Conservation (phyloP, 768 basidiomycete species). For the Mycena albidolilacea region DNA sequence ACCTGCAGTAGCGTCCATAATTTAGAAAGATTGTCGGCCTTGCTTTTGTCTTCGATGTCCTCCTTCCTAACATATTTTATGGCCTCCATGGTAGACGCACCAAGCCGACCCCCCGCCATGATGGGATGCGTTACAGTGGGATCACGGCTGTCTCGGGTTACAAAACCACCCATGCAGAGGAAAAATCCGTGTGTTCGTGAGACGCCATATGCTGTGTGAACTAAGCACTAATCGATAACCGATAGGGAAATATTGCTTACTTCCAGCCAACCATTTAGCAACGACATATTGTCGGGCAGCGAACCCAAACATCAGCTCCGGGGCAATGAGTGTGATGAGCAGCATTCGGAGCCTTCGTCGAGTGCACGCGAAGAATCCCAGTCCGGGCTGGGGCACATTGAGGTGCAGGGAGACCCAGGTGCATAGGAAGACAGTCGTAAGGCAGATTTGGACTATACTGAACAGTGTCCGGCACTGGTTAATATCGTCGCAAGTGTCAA, state of each 20-base stretch:
- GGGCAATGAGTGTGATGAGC: background rate
- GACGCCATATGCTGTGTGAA: background rate
- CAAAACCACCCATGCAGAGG: background rate
- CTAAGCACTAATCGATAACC: background rate
- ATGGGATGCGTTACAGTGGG: no score
- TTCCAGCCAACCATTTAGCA: background rate
- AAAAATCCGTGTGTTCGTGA: background rate
- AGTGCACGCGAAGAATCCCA: background rate
- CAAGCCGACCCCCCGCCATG: background rate
- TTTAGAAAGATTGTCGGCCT: background rate
- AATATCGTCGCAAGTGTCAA: no score
- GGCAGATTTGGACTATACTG: no score
- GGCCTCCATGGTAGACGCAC: background rate
- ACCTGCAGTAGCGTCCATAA: background rate
- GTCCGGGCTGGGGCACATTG: background rate
- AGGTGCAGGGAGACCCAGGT: background rate
- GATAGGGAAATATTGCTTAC: background rate
- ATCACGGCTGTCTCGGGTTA: background rate
- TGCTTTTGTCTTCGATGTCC: background rate
- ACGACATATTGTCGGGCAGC: background rate
- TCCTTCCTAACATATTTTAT: background rate
- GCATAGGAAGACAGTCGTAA: no score
- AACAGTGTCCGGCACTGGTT: no score
- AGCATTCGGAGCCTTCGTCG: background rate
- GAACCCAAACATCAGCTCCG: background rate